Percentiles rank a stretch among this genome's conserved stretches.
These are phyloP conservation scores for Nicotiana tomentosiformis DNA, from an alignment of 257 asterid genomes.

Conservation along the genomic window DNA sequence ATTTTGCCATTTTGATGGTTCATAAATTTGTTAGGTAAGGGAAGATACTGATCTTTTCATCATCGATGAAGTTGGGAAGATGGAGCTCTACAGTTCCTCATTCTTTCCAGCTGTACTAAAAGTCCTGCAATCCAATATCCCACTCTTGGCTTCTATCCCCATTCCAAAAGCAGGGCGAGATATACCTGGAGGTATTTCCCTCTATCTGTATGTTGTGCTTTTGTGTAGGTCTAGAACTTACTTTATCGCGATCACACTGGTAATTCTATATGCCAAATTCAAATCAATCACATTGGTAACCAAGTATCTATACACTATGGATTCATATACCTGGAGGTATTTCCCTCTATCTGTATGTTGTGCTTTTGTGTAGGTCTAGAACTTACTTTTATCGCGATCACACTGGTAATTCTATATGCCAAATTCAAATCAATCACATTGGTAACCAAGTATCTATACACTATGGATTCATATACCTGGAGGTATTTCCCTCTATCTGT, in stretches of 20 bases:
- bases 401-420: too few species aligned
- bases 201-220: neutral
- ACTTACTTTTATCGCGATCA: too few species aligned
- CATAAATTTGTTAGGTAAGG: constrained; percentile 44
- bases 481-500: constrained; percentile 37
- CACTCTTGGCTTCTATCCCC: constrained; percentile 81
- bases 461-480: constrained; percentile 45
- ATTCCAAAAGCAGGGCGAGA: constrained; percentile 69
- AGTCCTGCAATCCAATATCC: constrained; percentile 71
- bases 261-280: neutral
- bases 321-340: too few species aligned
- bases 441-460: too few species aligned
- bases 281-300: neutral
- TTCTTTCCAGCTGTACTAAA: constrained; percentile 84
- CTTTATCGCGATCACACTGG: neutral
- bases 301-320: too few species aligned
- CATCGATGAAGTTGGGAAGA: constrained; percentile 90
- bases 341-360: too few species aligned
- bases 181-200: constrained; percentile 74
- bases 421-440: too few species aligned
- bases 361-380: too few species aligned
- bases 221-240: neutral
- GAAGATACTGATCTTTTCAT: constrained; percentile 72
- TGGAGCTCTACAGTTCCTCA: constrained; percentile 81
- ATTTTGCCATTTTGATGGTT: neutral